Conservation (phyloP, 768 basidiomycete genomes). For the Kwoniella sp. region DNA sequence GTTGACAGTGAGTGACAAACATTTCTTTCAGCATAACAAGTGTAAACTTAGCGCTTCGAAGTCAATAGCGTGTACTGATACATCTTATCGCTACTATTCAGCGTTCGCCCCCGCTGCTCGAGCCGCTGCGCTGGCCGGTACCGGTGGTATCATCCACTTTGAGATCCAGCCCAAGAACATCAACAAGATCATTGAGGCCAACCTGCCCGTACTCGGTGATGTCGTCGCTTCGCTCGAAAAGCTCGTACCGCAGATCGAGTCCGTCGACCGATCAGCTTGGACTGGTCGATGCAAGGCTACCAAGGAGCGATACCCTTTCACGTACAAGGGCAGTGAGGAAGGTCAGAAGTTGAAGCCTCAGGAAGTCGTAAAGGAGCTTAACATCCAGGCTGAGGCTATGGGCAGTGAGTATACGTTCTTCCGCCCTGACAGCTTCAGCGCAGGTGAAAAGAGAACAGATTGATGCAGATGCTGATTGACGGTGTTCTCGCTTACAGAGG, state of each 20-base stretch:
- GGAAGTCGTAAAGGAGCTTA: conserved; percentile 90
- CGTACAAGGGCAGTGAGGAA: conserved; percentile 66
- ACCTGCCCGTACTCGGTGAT: conserved; percentile 91
- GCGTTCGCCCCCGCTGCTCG: conserved; percentile 87
- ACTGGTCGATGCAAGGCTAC: conserved; percentile 76
- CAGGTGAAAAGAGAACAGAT: too few relatives aligned
- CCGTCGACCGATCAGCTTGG: conserved; percentile 71
- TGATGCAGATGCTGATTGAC: neutral
- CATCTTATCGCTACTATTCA: conserved; percentile 15
- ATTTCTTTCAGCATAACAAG: neutral
- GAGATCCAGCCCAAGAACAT: conserved; percentile 98
- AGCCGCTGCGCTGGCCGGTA: conserved; percentile 78
- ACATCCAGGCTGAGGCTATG: conserved; percentile 66
- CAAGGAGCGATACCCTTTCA: conserved; percentile 90
- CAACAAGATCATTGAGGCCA: conserved; percentile 96
- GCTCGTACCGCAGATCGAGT: conserved; percentile 72
- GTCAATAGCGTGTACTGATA: neutral
- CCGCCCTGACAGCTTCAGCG: neutral
- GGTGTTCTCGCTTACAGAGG: conserved; percentile 58
- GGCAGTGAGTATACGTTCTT: conserved; percentile 52
- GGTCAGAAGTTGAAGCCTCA: conserved; percentile 88
- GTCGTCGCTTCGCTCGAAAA: conserved; percentile 78
- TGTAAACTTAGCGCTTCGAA: too few relatives aligned
- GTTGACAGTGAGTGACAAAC: conserved; percentile 61
- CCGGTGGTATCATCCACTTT: conserved; percentile 98